Evolutionary conservation across 768 basidiomycete species (phyloP), one percentile per base, ranked within the genome.

Genomic region (Lactarius sp.): DNA sequence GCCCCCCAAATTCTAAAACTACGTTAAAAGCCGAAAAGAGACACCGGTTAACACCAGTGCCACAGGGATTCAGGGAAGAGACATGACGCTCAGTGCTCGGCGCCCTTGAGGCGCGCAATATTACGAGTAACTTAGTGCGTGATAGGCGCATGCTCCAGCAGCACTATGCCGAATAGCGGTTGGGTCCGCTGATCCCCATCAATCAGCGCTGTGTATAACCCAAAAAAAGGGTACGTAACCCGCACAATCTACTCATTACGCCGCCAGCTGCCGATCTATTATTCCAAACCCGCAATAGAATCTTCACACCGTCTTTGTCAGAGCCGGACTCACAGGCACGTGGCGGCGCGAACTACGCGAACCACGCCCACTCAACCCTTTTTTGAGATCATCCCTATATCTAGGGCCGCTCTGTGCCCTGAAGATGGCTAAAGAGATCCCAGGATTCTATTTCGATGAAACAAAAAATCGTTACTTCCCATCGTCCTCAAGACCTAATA

Each of bases 371-470:
- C 9, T 2, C 22, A 49, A 27, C 10, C 22, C 22, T 49, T 16
- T 27, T 59, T 60, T 42, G 31, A 44, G 50, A 20, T 31, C 20
- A 52, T 39, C 60, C 37, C 52, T 41, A 53, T 47, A 37, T 54
- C 8, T 46, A 18, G 37, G 41, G 46, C 57, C 52, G 53, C 64
- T 47, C 49, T 66, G 31, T 41, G 6, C 46, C 56, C 54, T 46
- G 42, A n/a, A n/a, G 20, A 69, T 69, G 68, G 62, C 65, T n/a
- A 64, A 50, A 56, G 62, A 72, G 34, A 51, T 72, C 18, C 71
- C 71, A n/a, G 71, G 71, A 2, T 70, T 72, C 57, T 72, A 72
- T 60, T 72, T 62, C 37, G 71, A 72, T 52, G 55, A 56, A 36
- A 42, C 46, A 33, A 68, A 66, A 42, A 66, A 70, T 14, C 65